Percentiles rank a stretch among this genome's conserved stretches.
Evolutionary conservation across 306 rosid species (phyloP).

Genomic region (Chamaecrista fasciculata): DNA sequence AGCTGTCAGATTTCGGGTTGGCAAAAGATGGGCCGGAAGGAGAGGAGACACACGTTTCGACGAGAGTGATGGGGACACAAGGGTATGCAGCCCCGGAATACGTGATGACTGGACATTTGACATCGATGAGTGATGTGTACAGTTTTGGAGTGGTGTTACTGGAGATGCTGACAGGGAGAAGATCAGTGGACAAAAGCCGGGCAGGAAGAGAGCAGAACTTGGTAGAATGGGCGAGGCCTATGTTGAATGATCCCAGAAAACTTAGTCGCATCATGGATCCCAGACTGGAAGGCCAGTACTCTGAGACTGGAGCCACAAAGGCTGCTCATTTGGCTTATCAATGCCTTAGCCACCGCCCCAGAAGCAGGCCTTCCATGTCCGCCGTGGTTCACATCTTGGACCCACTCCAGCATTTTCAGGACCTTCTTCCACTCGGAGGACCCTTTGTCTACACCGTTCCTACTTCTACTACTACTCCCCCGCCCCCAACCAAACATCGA

Average conservation of each 20-base stretch:
- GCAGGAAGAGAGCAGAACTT: constrained; percentile 67
- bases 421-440: constrained; percentile 56
- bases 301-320: constrained; percentile 62
- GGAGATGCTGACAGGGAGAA: constrained; percentile 73
- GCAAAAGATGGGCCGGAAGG: constrained; percentile 97
- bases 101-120: constrained; percentile 95
- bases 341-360: constrained; percentile 79
- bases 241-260: constrained; percentile 67
- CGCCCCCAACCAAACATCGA: too few species aligned
- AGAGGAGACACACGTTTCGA: constrained; percentile 91
- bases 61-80: constrained; percentile 88
- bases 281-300: constrained; percentile 72
- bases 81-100: constrained; percentile 98
- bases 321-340: constrained; percentile 84
- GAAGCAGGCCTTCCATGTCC: constrained; percentile 68
- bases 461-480: too few species aligned
- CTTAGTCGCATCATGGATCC: constrained; percentile 68
- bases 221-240: constrained; percentile 84
- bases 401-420: constrained; percentile 71
- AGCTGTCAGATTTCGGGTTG: constrained; percentile 86
- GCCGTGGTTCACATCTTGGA: constrained; percentile 62
- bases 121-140: constrained; percentile 90
- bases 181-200: constrained; percentile 67
- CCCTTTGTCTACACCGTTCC: constrained; percentile 71
- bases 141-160: constrained; percentile 85